phyloP scores from a whole-genome alignment of 441 rosid genomes.

The Kokia cookei region DNA sequence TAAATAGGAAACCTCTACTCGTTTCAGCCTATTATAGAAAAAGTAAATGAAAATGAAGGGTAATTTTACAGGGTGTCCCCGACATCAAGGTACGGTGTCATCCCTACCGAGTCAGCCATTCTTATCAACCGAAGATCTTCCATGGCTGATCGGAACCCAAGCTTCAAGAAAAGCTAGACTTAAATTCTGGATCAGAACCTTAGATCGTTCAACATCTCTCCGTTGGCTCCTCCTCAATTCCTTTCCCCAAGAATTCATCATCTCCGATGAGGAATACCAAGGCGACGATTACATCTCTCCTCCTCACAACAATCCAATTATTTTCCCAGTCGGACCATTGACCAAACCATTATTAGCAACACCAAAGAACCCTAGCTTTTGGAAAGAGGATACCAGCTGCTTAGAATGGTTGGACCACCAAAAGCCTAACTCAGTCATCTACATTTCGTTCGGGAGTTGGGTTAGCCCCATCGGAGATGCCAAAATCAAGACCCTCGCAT shows the following conservation, averaged over 20 bases:
- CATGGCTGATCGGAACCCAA: conserved; percentile 73
- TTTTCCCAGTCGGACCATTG: conserved; percentile 44
- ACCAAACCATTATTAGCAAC: conserved; percentile 8
- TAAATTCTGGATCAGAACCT: conserved; percentile 62
- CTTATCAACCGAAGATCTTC: conserved; percentile 43
- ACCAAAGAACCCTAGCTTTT: conserved; percentile 44
- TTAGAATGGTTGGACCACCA: conserved; percentile 62
- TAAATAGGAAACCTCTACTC: no score
- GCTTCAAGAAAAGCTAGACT: conserved; percentile 50
- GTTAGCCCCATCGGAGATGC: conserved; percentile 61
- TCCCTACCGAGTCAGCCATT: neutral
- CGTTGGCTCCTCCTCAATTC: conserved; percentile 37
- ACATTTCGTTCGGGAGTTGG: conserved; percentile 88
- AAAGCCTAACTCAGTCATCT: conserved; percentile 42
- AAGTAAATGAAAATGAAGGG: neutral
- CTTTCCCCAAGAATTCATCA: conserved; percentile 24
- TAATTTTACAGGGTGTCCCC: conserved; percentile 41
- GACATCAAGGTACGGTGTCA: conserved; percentile 14
- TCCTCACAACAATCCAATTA: conserved; percentile 13
- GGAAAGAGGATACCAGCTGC: conserved; percentile 66
- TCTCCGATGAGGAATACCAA: neutral
- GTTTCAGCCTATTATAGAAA: no score
- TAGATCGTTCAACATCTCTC: conserved; percentile 43
- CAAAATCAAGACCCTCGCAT: conserved; percentile 41
- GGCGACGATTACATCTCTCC: neutral